Evolutionary conservation across 2,329 filamentous ascomycete species (phyloP).

Genomic region (Colletotrichum magnum): DNA sequence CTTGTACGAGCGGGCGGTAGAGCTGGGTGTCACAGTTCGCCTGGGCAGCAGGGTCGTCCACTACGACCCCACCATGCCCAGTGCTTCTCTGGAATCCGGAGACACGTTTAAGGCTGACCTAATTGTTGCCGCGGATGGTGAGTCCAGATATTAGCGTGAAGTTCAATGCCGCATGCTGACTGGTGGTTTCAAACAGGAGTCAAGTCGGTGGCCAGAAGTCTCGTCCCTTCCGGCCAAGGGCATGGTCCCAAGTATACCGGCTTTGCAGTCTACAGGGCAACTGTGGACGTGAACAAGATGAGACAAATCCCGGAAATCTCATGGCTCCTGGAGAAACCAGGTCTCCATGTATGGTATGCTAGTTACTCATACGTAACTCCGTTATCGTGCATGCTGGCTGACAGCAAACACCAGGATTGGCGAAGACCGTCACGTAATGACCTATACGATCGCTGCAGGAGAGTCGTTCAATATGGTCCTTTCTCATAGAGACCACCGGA

Average conservation of each 20-base stretch:
- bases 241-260: conserved; percentile 47
- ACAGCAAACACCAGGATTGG: conserved; percentile 52
- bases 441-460: conserved; percentile 58
- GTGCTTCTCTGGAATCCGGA: conserved; percentile 45
- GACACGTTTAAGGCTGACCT: conserved; percentile 47
- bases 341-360: conserved; percentile 55
- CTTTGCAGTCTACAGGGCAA: conserved; percentile 58
- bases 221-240: conserved; percentile 36
- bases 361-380: not conserved
- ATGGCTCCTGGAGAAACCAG: conserved; percentile 56
- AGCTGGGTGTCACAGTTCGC: conserved; percentile 45
- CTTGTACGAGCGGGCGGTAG: conserved; percentile 46
- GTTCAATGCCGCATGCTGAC: not conserved
- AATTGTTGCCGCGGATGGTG: conserved; percentile 54
- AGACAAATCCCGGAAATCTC: conserved; percentile 50
- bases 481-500: conserved; percentile 55
- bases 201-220: conserved; percentile 48
- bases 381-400: not conserved
- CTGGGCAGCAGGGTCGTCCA: conserved; percentile 44
- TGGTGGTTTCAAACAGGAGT: conserved; percentile 42
- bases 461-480: conserved; percentile 62
- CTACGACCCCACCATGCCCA: conserved; percentile 44
- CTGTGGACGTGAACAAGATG: conserved; percentile 55
- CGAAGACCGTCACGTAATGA: conserved; percentile 59
- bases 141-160: not conserved